Evolutionary conservation across 2,329 filamentous ascomycete species (phyloP), one percentile per base, ranked within the genome.

Genomic region (Diplodia mutila): DNA sequence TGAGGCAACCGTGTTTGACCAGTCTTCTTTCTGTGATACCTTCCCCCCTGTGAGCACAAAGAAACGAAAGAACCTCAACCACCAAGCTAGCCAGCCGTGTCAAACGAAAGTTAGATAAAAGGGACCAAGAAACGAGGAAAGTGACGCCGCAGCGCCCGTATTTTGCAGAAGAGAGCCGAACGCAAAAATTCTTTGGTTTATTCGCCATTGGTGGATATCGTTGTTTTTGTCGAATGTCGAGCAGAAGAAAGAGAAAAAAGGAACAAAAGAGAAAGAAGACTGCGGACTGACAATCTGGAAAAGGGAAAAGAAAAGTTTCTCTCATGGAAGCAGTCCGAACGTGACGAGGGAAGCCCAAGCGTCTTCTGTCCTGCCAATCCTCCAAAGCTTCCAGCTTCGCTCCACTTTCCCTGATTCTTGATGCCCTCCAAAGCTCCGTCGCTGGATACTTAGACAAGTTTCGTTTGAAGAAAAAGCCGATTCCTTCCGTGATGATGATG

Each of bases 1-100:
- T 63, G 59, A 63, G 59, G 59, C 59, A 48, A 21, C 42, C 59
- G n/a, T 34, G 49, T 46, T 37, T 63, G 46, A 37, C 59, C 59
- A 63, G 59, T 63, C 46, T 63, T 51, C 42, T 34, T 25, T 25
- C 27, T 48, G 23, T 37, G 34, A 23, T 59, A 46, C 42, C 46
- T 9, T 23, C 21, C 37, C 9, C n/a, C 55, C 11, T 21, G 16
- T 27, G 16, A 29, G 37, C 37, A 25, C n/a, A 18, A 3, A 11
- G 29, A n/a, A 37, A 57, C 11, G 34, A 23, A 55, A 37, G 21
- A 52, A 6, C 8, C 49, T 7, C 49, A 27, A 7, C 49, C 11
- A n/a, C n/a, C 3, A 12, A 27, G 23, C n/a, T 18, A n/a, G 25
- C 18, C 23, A 6, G 57, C 27, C 57, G 16, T 48, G 46, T 8